A percentile compares a stretch with the other conserved stretches of the same genome.
phyloP scores from a whole-genome alignment of 768 basidiomycete species.

The Hypholoma sublateritium region DNA sequence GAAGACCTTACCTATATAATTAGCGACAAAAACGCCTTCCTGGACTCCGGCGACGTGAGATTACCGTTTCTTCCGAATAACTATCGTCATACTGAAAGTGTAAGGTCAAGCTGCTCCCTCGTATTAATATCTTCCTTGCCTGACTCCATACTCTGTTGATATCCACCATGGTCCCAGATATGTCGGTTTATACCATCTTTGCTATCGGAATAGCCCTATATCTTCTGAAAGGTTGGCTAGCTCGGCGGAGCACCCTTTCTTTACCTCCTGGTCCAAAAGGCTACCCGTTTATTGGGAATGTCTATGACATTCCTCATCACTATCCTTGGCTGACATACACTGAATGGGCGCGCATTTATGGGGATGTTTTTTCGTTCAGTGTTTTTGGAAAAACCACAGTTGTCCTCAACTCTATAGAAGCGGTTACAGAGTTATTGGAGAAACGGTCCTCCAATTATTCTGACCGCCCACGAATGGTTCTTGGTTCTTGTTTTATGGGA shows the following conservation, averaged over 20 bases:
- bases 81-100: no score
- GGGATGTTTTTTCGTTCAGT: conserved; percentile 29
- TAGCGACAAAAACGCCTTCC: no score
- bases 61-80: no score
- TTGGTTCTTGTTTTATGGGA: not conserved
- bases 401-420: conserved; percentile 38
- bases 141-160: no score
- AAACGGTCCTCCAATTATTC: conserved; percentile 45
- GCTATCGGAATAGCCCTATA: not conserved
- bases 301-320: conserved; percentile 27
- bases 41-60: no score
- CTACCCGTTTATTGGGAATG: conserved; percentile 33
- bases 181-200: not conserved
- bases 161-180: no score
- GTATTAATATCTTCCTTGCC: no score
- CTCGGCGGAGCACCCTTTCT: conserved; percentile 1
- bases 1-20: no score
- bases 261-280: conserved; percentile 35
- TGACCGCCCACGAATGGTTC: conserved; percentile 36
- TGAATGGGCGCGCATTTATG: conserved; percentile 30
- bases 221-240: not conserved
- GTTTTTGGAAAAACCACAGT: conserved; percentile 36
- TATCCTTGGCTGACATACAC: conserved; percentile 31
- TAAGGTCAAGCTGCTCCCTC: no score
- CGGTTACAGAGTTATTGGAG: conserved; percentile 42